Conservation (phyloP, 306 rosid genomes). For the Lupinus albus region DNA sequence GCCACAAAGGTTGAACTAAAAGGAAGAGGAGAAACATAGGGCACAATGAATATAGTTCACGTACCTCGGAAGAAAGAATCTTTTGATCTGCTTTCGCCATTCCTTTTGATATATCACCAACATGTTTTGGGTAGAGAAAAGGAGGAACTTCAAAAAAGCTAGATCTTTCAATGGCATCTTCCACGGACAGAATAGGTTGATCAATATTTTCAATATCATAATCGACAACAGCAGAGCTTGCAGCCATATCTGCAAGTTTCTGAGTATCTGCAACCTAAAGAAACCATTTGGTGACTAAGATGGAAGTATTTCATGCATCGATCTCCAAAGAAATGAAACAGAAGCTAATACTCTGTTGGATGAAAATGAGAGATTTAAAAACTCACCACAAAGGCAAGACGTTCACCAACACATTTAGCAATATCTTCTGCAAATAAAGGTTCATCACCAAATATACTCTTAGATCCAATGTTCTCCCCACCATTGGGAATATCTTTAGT, state of each 20-base stretch:
- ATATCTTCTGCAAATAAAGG: slow-evolving; percentile 74
- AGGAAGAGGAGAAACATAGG: no score
- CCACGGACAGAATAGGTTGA: slow-evolving; percentile 74
- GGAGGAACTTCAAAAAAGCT: slow-evolving; percentile 80
- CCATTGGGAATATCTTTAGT: slow-evolving; percentile 68
- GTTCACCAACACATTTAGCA: slow-evolving; percentile 74
- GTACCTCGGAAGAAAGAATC: slow-evolving; percentile 78
- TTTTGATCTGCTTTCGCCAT: slow-evolving; percentile 85
- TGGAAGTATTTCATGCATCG: slow-evolving; percentile 13
- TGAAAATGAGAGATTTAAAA: slow-evolving; percentile 20
- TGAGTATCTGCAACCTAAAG: slow-evolving; percentile 89
- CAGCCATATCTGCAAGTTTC: slow-evolving; percentile 80
- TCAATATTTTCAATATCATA: slow-evolving; percentile 65
- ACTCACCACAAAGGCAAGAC: slow-evolving; percentile 83
- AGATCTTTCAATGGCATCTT: slow-evolving; percentile 77
- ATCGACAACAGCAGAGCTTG: slow-evolving; percentile 63
- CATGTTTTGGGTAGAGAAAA: slow-evolving; percentile 56
- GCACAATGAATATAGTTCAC: slow-evolving; percentile 18
- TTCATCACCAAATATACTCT: slow-evolving; percentile 68
- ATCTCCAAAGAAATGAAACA: slow-evolving; percentile 24
- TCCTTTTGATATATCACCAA: slow-evolving; percentile 86
- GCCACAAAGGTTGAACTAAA: no score
- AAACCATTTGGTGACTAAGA: slow-evolving; percentile 38
- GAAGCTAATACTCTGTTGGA: slow-evolving; percentile 28
- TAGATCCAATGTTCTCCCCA: slow-evolving; percentile 77